phyloP scores from a whole-genome alignment of 2,329 filamentous ascomycete genomes.

The Fusarium graminum region DNA sequence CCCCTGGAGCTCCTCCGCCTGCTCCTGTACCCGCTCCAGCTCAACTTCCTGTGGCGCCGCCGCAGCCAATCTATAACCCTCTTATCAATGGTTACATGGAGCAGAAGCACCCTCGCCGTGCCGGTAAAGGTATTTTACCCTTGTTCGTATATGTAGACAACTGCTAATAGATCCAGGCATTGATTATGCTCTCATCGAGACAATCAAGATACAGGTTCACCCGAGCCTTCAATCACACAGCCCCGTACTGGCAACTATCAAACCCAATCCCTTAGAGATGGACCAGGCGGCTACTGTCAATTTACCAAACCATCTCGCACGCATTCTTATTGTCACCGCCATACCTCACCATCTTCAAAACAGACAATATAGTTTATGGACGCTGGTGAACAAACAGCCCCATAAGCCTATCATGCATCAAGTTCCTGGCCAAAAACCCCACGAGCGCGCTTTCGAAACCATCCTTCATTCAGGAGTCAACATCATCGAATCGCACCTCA shows the following conservation, averaged over 20 bases:
- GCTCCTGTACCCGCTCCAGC: slow-evolving; percentile 21
- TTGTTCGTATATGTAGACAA: too few relatives aligned
- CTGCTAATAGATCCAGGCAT: slow-evolving; percentile 57
- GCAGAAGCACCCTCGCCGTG: slow-evolving; percentile 55
- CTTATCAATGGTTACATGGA: slow-evolving; percentile 53
- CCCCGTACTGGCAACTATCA: slow-evolving; percentile 73
- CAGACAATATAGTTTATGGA: slow-evolving; percentile 82
- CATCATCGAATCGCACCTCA: slow-evolving; percentile 80
- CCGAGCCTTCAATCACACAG: slow-evolving; percentile 72
- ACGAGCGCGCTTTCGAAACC: slow-evolving; percentile 80
- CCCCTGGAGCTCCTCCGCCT: slow-evolving; percentile 1
- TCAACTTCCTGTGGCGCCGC: slow-evolving; percentile 38
- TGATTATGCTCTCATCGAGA: slow-evolving; percentile 74
- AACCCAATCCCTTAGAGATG: slow-evolving; percentile 73
- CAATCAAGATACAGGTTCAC: slow-evolving; percentile 76
- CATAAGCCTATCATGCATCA: slow-evolving; percentile 63
- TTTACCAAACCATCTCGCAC: slow-evolving; percentile 74
- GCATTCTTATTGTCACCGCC: slow-evolving; percentile 77
- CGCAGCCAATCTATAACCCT: slow-evolving; percentile 48
- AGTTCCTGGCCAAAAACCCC: slow-evolving; percentile 67
- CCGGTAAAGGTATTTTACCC: slow-evolving; percentile 58
- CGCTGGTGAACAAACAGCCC: slow-evolving; percentile 75
- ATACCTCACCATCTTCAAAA: slow-evolving; percentile 73
- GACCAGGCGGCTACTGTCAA: slow-evolving; percentile 81
- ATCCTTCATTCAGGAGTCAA: slow-evolving; percentile 80